Evolutionary conservation across 1,139 yeast genomes (phyloP), one percentile per base, ranked within the genome.

Genomic region (Nakaseomyces glabratus): DNA sequence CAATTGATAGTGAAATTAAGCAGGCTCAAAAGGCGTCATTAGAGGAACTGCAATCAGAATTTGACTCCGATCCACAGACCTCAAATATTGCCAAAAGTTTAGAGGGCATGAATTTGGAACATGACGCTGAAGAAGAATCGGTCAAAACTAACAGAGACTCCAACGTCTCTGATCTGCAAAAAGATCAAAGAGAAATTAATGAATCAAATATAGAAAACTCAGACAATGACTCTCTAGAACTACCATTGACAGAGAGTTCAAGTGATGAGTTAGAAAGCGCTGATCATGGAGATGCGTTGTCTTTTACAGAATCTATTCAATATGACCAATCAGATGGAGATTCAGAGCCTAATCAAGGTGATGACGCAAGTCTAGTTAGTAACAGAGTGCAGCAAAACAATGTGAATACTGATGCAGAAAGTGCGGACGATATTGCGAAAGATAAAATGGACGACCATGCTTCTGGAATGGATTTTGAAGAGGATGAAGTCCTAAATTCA

Each of bases 261-360:
- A 35, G 32, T 17, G 32, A 30, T 8, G 34, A 22, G 8, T 8
- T 22, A 2, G 9, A 24, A n/a, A 20, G 20, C 4, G 17, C 2
- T 7, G 30, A 26, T 19, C 30, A 43, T 8, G 51, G 43, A n/a
- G 49, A 48, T 31, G 41, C 35, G 34, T 42, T 34, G 38, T 34
- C 40, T 41, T 41, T 42, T 34, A 45, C 47, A 4, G 42, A 45
- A 10, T 39, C 49, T 5, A 37, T 41, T 6, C 36, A 38, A 12
- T 39, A 26, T 26, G 30, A 20, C 9, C 17, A 20, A 6, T 21
- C 30, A 5, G 13, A 10, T 26, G 18, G 18, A 18, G n/a, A 21
- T 1, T 28, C 24, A 18, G 15, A 26, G 15, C 20, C 31, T 18
- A 39, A 29, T 9, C 15, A 20, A 10, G 32, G 32, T 11, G 32